Percentiles rank a stretch among this genome's conserved stretches.
phyloP scores from a whole-genome alignment of 140 eudicot species.

The Erigeron philadelphicus region DNA sequence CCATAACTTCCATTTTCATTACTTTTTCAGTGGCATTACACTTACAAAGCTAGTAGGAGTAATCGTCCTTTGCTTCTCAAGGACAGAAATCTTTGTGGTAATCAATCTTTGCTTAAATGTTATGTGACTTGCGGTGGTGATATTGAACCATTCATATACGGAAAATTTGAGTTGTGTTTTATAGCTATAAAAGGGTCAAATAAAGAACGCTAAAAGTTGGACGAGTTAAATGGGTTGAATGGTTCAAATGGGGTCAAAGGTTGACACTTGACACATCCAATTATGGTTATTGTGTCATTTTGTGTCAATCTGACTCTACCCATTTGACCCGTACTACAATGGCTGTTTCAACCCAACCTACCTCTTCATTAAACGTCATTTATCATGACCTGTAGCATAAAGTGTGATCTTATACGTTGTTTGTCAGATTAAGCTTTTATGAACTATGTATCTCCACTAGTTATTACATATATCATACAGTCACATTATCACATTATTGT shows the following conservation, averaged over 20 bases:
- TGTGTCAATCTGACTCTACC: not conserved
- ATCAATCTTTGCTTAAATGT: conserved; percentile 21
- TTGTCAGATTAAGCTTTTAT: not conserved
- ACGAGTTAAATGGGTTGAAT: not conserved
- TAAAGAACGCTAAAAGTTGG: not conserved
- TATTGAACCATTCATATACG: conserved; percentile 11
- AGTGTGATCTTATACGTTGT: too few relatives aligned
- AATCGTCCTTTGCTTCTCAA: conserved; percentile 83
- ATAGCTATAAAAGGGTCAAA: not conserved
- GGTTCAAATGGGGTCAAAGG: not conserved
- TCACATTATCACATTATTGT: not conserved
- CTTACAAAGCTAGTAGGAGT: conserved; percentile 95
- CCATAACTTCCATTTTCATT: conserved; percentile 10
- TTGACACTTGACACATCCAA: too few relatives aligned
- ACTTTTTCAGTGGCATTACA: conserved; percentile 82
- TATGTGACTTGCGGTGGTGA: not conserved
- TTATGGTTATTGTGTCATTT: too few relatives aligned
- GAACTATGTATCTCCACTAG: not conserved
- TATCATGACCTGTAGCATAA: not conserved
- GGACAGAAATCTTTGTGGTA: conserved; percentile 95
- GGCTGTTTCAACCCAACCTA: not conserved
- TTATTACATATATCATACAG: not conserved
- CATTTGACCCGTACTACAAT: not conserved
- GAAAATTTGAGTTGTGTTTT: not conserved
- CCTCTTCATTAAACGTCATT: not conserved